phyloP scores from a whole-genome alignment of 345 rosid species.

The Populus simonii region DNA sequence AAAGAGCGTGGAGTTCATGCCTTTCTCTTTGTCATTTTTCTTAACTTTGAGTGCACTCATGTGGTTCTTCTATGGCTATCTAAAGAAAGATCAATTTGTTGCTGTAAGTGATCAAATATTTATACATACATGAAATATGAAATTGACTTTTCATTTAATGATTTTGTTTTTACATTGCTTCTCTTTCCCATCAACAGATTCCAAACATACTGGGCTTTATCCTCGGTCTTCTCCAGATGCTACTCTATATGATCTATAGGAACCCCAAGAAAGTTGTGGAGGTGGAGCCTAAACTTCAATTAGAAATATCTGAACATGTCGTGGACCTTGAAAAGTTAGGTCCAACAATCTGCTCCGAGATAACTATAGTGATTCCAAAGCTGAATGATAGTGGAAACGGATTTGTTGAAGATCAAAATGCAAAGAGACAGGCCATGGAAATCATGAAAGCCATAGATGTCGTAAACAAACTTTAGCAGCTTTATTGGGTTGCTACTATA shows the following conservation, averaged over 20 bases:
- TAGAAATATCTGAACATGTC: constrained; percentile 33
- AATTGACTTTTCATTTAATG: neutral
- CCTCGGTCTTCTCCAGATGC: constrained; percentile 71
- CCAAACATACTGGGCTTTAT: constrained; percentile 77
- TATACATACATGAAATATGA: neutral
- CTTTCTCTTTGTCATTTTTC: constrained; percentile 62
- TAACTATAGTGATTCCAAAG: neutral
- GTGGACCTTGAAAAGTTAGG: constrained; percentile 17
- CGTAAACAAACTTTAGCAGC: neutral
- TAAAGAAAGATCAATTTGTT: constrained; percentile 52
- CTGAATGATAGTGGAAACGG: neutral
- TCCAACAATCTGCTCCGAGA: neutral
- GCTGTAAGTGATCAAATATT: constrained; percentile 49
- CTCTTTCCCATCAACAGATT: constrained; percentile 33
- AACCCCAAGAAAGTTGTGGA: constrained; percentile 36
- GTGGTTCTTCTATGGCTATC: constrained; percentile 90
- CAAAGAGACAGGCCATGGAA: neutral
- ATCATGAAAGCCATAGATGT: neutral
- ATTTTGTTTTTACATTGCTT: neutral
- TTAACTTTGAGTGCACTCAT: constrained; percentile 77
- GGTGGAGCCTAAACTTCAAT: constrained; percentile 39
- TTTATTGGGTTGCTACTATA: neutral
- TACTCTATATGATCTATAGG: constrained; percentile 66
- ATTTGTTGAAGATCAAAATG: neutral
- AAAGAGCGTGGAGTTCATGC: constrained; percentile 85